These are phyloP conservation scores for Thyridium curvatum DNA, from an alignment of 2,329 filamentous ascomycete species.

Conservation along the genomic window DNA sequence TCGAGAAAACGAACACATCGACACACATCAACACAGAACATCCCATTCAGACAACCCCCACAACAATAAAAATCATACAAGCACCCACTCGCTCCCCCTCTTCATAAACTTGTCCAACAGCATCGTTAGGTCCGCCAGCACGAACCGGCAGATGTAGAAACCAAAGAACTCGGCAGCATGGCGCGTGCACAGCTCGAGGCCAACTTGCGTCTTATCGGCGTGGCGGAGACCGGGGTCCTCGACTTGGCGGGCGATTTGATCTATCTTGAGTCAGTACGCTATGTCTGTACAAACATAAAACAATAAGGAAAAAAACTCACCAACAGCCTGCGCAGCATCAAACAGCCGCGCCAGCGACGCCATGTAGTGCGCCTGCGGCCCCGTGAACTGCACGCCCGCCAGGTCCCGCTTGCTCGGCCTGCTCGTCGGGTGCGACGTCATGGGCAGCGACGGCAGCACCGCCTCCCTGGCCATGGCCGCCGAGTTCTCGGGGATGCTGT, in stretches of 20 bases:
- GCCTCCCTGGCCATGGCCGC: constrained; percentile 24
- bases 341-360: constrained; percentile 81
- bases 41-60: too few species aligned
- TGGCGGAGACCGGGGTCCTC: constrained; percentile 90
- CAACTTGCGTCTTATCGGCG: constrained; percentile 90
- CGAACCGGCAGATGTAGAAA: constrained; percentile 93
- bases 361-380: constrained; percentile 90
- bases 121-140: constrained; percentile 75
- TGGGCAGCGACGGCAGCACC: constrained; percentile 67
- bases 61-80: constrained; percentile 17
- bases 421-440: constrained; percentile 60
- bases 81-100: constrained; percentile 90
- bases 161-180: constrained; percentile 97
- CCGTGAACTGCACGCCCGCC: constrained; percentile 62
- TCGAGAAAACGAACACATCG: too few species aligned
- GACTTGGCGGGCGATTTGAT: constrained; percentile 93
- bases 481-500: not conserved
- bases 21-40: not conserved
- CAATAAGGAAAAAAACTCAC: constrained; percentile 46
- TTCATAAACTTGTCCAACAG: constrained; percentile 97
- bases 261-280: constrained; percentile 33
- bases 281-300: too few species aligned
- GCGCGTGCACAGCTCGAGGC: constrained; percentile 84
- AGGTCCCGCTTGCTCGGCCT: constrained; percentile 68
- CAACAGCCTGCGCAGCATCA: constrained; percentile 86